Percentiles rank a stretch among this genome's conserved stretches.
phyloP scores from a whole-genome alignment of 2,329 filamentous ascomycete genomes.

The Fusarium equiseti region DNA sequence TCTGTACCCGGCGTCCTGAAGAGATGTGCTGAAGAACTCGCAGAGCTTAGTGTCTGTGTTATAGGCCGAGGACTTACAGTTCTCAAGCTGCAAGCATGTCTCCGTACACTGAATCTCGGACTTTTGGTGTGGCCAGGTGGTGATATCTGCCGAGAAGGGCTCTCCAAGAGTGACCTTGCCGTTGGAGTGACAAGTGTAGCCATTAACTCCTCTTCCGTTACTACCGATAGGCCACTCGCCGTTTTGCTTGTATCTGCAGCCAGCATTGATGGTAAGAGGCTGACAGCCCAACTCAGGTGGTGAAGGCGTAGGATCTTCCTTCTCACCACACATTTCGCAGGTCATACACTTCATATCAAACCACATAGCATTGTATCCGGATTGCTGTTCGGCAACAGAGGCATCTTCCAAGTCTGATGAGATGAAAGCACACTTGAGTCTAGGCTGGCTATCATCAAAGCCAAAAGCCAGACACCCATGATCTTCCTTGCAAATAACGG shows the following conservation, averaged over 20 bases:
- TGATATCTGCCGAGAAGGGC: conserved; percentile 5
- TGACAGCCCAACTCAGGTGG: conserved; percentile 19
- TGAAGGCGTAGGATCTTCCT: conserved; percentile 3
- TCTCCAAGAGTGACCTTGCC: conserved; percentile 16
- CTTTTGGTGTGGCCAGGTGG: conserved; percentile 20
- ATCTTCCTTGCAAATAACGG: conserved; percentile 30
- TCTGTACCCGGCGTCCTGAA: conserved; percentile 12
- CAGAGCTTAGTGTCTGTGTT: conserved; percentile 17
- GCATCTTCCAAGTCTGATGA: conserved; percentile 8
- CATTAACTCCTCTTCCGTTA: conserved; percentile 20
- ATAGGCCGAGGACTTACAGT: conserved; percentile 22
- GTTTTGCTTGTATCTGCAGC: conserved; percentile 12
- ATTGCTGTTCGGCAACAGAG: not conserved
- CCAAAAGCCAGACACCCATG: conserved; percentile 26
- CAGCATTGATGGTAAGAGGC: not conserved
- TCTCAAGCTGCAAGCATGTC: conserved; percentile 25
- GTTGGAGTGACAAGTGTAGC: conserved; percentile 12
- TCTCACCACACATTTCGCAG: conserved; percentile 17
- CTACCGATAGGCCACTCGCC: conserved; percentile 21
- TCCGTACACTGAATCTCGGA: conserved; percentile 26
- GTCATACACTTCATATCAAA: conserved; percentile 25
- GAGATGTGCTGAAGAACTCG: conserved; percentile 21
- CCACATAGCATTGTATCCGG: conserved; percentile 16
- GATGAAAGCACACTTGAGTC: conserved; percentile 19
- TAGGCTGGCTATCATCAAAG: conserved; percentile 4